These are phyloP conservation scores for Aspergillus viridinutans DNA, from an alignment of 2,329 filamentous ascomycete genomes.

Conservation along the genomic window DNA sequence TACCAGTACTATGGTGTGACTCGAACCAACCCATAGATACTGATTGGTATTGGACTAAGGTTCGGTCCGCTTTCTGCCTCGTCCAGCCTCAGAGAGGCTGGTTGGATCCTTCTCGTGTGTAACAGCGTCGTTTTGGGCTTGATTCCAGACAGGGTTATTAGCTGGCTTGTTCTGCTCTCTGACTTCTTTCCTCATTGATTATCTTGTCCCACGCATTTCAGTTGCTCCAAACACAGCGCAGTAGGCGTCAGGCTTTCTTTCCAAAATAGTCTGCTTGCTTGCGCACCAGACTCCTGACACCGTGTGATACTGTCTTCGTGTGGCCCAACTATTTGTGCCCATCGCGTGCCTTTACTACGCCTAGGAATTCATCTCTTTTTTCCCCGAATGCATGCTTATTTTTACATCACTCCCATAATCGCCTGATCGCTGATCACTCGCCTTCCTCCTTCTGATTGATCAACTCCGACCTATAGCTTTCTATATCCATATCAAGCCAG, in stretches of 20 bases:
- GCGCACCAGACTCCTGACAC: conserved; percentile 14
- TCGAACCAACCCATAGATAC: conserved; percentile 6
- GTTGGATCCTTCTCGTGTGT: conserved; percentile 12
- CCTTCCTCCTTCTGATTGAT: conserved; percentile 6
- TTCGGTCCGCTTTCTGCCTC: conserved; percentile 21
- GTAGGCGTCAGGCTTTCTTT: conserved; percentile 22
- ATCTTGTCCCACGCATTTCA: conserved; percentile 14
- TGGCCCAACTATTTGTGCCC: conserved; percentile 30
- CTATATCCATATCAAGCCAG: conserved; percentile 22
- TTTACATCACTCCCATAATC: not conserved
- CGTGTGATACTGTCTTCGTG: conserved; percentile 27
- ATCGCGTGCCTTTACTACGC: conserved; percentile 14
- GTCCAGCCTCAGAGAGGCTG: conserved; percentile 18
- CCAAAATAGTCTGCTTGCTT: conserved; percentile 27
- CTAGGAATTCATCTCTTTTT: conserved; percentile 15
- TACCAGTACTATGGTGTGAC: not conserved
- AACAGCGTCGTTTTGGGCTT: conserved; percentile 12
- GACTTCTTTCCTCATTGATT: conserved; percentile 9
- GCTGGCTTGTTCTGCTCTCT: conserved; percentile 10
- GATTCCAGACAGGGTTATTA: conserved; percentile 17
- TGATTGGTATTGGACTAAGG: conserved; percentile 19
- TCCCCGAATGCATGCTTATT: conserved; percentile 15
- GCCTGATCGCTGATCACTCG: not conserved
- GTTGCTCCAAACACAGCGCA: conserved; percentile 12
- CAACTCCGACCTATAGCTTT: conserved; percentile 12